Evolutionary conservation across 371 early-diverging fungal species (phyloP).

Genomic region (Funneliformis caledonium): DNA sequence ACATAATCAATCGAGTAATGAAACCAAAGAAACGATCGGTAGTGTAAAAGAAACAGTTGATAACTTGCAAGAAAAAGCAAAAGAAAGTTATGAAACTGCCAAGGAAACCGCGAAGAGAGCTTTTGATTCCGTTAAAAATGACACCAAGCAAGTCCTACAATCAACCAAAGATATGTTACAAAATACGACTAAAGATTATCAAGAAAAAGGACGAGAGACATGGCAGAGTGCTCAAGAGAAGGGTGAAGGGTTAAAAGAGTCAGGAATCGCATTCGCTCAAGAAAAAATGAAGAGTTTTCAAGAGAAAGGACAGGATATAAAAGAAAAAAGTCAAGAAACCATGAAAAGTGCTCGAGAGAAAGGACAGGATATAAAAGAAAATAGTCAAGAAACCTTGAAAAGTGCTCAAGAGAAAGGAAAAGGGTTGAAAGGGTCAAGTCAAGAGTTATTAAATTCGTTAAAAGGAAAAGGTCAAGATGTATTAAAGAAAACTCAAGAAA

Average conservation of each 20-base stretch:
- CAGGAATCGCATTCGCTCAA: neutral
- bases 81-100: neutral
- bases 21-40: neutral
- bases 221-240: neutral
- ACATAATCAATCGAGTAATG: neutral
- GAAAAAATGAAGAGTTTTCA: neutral
- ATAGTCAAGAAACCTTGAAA: neutral
- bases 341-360: neutral
- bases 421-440: neutral
- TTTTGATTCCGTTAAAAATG: no score
- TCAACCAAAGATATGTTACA: neutral
- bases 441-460: neutral
- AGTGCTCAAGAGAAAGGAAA: conserved; percentile 7
- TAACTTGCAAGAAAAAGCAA: neutral
- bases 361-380: neutral
- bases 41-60: neutral
- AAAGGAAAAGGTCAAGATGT: neutral
- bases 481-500: neutral
- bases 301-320: neutral
- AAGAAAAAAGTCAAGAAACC: neutral
- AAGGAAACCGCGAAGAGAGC: no score
- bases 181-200: neutral
- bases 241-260: neutral
- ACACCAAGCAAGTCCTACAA: neutral
- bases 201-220: conserved; percentile 9